Percentiles rank a stretch among this genome's conserved stretches.
These are phyloP conservation scores for Myriosclerotinia duriaeana DNA, from an alignment of 2,329 filamentous ascomycete genomes.

Conservation along the genomic window DNA sequence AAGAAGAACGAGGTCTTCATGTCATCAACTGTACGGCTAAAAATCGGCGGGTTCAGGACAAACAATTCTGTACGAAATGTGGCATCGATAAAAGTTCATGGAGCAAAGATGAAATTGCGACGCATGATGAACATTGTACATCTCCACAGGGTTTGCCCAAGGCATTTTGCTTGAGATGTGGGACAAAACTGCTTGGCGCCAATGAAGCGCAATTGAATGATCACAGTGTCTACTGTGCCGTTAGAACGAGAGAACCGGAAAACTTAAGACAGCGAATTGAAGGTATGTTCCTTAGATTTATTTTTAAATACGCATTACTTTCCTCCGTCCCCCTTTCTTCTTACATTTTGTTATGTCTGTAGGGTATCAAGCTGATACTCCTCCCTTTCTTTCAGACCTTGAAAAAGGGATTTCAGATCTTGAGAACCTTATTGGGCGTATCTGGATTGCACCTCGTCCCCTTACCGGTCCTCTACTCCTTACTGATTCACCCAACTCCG, in stretches of 20 bases:
- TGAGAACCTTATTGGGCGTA: not conserved
- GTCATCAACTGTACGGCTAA: not conserved
- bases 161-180: slow-evolving; percentile 23
- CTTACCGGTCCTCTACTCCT: slow-evolving; percentile 7
- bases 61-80: slow-evolving; percentile 27
- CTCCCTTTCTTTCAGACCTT: not conserved
- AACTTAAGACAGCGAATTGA: slow-evolving; percentile 7
- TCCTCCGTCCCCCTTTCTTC: not conserved
- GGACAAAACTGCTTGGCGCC: slow-evolving; percentile 1
- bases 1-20: slow-evolving; percentile 9
- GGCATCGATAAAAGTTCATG: slow-evolving; percentile 24
- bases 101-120: not conserved
- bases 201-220: slow-evolving; percentile 12
- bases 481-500: not conserved
- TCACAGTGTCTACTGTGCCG: slow-evolving; percentile 8
- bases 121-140: slow-evolving; percentile 19
- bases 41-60: not conserved
- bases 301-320: too few species aligned
- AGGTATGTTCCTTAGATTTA: not conserved
- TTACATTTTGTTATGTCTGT: not conserved
- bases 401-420: not conserved
- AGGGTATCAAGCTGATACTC: slow-evolving; percentile 21
- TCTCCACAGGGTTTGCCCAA: slow-evolving; percentile 16
- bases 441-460: slow-evolving; percentile 17
- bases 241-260: slow-evolving; percentile 16